Percentiles rank a stretch among this genome's conserved stretches.
These are phyloP conservation scores for Melastoma candidum DNA, from an alignment of 441 rosid species.

Conservation along the genomic window DNA sequence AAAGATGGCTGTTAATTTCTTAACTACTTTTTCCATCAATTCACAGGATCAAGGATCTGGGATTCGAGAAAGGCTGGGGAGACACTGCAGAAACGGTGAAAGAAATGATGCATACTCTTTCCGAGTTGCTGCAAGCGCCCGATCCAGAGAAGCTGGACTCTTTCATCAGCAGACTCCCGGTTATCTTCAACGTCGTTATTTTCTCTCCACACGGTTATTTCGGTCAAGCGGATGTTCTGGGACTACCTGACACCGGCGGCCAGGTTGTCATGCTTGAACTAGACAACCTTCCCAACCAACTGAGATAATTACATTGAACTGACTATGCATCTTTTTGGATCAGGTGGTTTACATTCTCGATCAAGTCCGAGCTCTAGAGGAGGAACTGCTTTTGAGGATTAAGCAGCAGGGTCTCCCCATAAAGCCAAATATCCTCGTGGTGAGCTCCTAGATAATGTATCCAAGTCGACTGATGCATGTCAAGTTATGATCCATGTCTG, in stretches of 20 bases:
- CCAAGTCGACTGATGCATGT: not conserved
- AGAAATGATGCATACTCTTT: constrained; percentile 62
- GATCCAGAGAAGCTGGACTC: constrained; percentile 48
- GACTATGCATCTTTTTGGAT: constrained; percentile 5
- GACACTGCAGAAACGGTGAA: constrained; percentile 51
- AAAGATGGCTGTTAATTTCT: not conserved
- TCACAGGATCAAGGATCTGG: constrained; percentile 59
- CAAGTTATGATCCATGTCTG: not conserved
- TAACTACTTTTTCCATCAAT: not conserved
- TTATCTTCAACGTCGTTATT: constrained; percentile 69
- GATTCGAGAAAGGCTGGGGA: constrained; percentile 94
- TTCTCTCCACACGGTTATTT: constrained; percentile 91
- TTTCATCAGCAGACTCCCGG: constrained; percentile 65
- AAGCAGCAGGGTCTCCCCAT: constrained; percentile 61
- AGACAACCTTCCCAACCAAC: not conserved
- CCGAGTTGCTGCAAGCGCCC: constrained; percentile 66
- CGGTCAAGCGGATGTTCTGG: constrained; percentile 84
- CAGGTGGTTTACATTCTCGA: constrained; percentile 95
- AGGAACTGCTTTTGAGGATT: constrained; percentile 60
- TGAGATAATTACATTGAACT: not conserved
- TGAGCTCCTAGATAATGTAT: constrained; percentile 16
- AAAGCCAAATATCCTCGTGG: constrained; percentile 87
- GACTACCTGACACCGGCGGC: constrained; percentile 94
- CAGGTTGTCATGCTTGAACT: constrained; percentile 33
- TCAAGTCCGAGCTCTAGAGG: constrained; percentile 92